These are phyloP conservation scores for Aspergillus sp. DNA, from an alignment of 2,329 filamentous ascomycete species.

Conservation along the genomic window DNA sequence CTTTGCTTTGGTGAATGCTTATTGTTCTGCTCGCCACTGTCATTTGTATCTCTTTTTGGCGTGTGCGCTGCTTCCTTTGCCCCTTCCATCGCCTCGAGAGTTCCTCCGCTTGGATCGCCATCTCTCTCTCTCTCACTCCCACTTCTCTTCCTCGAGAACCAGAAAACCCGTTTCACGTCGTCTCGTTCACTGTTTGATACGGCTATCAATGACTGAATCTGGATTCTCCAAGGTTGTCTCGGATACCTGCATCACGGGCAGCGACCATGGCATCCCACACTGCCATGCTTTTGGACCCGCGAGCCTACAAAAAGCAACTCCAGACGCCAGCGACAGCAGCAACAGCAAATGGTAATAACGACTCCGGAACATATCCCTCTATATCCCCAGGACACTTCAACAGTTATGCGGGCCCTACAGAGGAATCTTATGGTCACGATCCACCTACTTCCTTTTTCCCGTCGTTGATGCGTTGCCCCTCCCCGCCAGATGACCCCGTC, in stretches of 20 bases:
- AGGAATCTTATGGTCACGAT: slow-evolving; percentile 6
- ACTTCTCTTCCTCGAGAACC: not conserved
- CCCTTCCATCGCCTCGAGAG: not conserved
- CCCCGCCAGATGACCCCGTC: slow-evolving; percentile 9
- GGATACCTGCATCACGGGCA: slow-evolving; percentile 8
- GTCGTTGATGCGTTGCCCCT: slow-evolving; percentile 8
- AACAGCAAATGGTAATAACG: slow-evolving; percentile 24
- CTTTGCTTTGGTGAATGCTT: not conserved
- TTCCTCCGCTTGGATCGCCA: not conserved
- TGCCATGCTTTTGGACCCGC: slow-evolving; percentile 38
- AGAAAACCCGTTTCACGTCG: not conserved
- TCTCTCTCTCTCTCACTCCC: not conserved
- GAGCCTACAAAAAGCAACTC: slow-evolving; percentile 31
- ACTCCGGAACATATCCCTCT: slow-evolving; percentile 5
- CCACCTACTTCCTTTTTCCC: slow-evolving; percentile 4
- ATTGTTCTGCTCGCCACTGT: not conserved
- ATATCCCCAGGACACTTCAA: slow-evolving; percentile 4
- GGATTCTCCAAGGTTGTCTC: slow-evolving; percentile 2
- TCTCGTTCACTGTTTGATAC: not conserved
- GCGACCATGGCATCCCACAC: slow-evolving; percentile 32
- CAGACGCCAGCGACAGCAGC: slow-evolving; percentile 3
- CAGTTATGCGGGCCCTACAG: slow-evolving; percentile 3
- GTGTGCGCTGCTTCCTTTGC: not conserved
- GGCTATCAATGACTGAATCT: not conserved
- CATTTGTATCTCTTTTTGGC: not conserved